These are phyloP conservation scores for Butyriboletus loyo DNA, from an alignment of 768 basidiomycete species.

Conservation along the genomic window DNA sequence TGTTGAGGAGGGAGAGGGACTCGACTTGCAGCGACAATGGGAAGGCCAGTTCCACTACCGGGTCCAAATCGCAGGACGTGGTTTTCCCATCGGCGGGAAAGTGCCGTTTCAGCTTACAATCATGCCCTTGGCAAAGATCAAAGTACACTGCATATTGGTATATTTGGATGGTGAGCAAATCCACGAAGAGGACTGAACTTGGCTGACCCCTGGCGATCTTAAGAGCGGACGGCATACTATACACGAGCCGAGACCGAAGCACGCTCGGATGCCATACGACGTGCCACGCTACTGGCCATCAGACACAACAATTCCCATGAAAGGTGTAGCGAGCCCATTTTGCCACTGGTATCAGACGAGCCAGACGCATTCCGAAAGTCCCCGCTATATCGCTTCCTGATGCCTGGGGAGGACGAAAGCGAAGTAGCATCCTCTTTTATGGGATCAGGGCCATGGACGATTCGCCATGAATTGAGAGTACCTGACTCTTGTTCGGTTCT, in stretches of 20 bases:
- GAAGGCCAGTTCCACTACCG: slow-evolving; percentile 83
- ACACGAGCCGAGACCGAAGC: slow-evolving; percentile 63
- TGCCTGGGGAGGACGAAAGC: slow-evolving; percentile 48
- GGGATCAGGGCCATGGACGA: slow-evolving; percentile 86
- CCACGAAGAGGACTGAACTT: neutral
- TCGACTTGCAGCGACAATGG: slow-evolving; percentile 88
- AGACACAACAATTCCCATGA: slow-evolving; percentile 41
- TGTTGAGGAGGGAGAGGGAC: slow-evolving; percentile 66
- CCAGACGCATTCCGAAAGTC: slow-evolving; percentile 60
- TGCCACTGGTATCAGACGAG: slow-evolving; percentile 76
- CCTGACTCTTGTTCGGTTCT: slow-evolving; percentile 62
- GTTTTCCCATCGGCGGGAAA: slow-evolving; percentile 78
- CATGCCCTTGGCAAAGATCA: slow-evolving; percentile 81
- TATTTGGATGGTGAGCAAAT: slow-evolving; percentile 70
- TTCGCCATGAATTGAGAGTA: slow-evolving; percentile 66
- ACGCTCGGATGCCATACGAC: slow-evolving; percentile 63
- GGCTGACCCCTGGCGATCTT: neutral
- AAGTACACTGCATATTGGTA: slow-evolving; percentile 69
- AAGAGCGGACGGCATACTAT: slow-evolving; percentile 83
- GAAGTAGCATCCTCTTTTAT: slow-evolving; percentile 58
- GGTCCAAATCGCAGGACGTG: slow-evolving; percentile 68
- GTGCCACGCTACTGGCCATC: slow-evolving; percentile 61
- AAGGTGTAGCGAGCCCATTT: slow-evolving; percentile 55
- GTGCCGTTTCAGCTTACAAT: slow-evolving; percentile 79
- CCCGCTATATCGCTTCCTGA: slow-evolving; percentile 55